Percentiles rank a stretch among this genome's conserved stretches.
These are phyloP conservation scores for Zygotorulaspora danielsina DNA, from an alignment of 805 yeast species.

Conservation along the genomic window DNA sequence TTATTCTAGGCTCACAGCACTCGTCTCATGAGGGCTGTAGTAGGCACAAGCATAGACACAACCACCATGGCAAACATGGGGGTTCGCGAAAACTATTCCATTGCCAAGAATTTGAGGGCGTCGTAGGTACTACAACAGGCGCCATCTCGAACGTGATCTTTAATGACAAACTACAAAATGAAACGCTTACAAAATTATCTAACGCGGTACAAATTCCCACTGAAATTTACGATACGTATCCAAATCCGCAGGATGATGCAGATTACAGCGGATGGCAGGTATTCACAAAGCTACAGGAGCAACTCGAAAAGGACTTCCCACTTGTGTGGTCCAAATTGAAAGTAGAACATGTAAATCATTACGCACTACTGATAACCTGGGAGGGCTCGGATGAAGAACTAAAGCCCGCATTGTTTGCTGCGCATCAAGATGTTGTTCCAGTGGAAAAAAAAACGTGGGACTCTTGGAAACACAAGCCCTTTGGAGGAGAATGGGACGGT, in stretches of 20 bases:
- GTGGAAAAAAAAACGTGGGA: slow-evolving; percentile 52
- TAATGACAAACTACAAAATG: slow-evolving; percentile 34
- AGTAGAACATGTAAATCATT: slow-evolving; percentile 53
- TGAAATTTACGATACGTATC: slow-evolving; percentile 48
- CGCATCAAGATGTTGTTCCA: slow-evolving; percentile 82
- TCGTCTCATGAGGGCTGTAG: not conserved
- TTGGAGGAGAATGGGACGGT: slow-evolving; percentile 58
- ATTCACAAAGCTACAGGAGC: slow-evolving; percentile 47
- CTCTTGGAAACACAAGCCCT: slow-evolving; percentile 66
- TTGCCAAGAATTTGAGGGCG: slow-evolving; percentile 14
- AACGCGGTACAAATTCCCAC: slow-evolving; percentile 60
- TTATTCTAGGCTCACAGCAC: not conserved
- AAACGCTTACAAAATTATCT: slow-evolving; percentile 42
- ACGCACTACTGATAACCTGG: slow-evolving; percentile 62
- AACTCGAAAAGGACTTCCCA: slow-evolving; percentile 54
- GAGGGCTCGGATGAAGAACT: slow-evolving; percentile 47
- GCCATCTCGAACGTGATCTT: slow-evolving; percentile 12
- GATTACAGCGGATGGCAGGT: slow-evolving; percentile 37
- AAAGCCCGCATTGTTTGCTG: slow-evolving; percentile 66
- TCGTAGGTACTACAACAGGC: slow-evolving; percentile 5
- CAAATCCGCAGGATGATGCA: slow-evolving; percentile 46
- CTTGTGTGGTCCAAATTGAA: slow-evolving; percentile 44
- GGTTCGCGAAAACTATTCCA: not conserved
- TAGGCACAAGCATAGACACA: not conserved
- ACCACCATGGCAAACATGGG: not conserved